Base-by-base conservation (phyloP, 2,329 filamentous ascomycete species). In the Neonectria hederae region DNA sequence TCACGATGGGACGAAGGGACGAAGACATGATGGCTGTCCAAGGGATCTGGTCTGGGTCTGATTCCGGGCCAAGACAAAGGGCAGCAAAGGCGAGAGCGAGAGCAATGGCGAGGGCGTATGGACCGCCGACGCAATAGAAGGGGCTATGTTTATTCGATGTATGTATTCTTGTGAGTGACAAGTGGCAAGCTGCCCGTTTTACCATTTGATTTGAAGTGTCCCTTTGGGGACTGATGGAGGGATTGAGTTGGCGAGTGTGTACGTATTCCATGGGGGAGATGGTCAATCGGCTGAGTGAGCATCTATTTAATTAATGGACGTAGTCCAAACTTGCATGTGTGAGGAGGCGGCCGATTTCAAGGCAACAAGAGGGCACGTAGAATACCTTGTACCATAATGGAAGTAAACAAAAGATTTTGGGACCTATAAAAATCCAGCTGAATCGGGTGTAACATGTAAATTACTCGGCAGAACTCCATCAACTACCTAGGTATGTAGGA, bases 1-100 rank as follows among this genome's bases (percentile, higher is more conserved):
- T 67, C 67, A 76, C 70, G 74, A 75, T 65, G 67, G 74, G 67
- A 78, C 59, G 75, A 76, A 59, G 69, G 73, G 70, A 78, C 69
- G 75, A 77, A 67, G 71, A 71, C 63, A 77, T 69, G 75, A 78
- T 62, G 67, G 66, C 69, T 66, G 56, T 68, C 53, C 55, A 58
- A 45, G 66, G 51, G 43, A 61, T 51, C 48, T 59, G 51, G 49
- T 55, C 32, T 59, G 55, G 61, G 21, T 63, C 28, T 59, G 35
- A 55, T 59, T 59, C 61, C 28, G 45, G 24, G 28, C 60, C 24
- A 60, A 52, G 26, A 54, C 28, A 60, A 52, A 35, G 58, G 30
- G 32, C 10, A 35, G 43, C 24, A 11, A 49, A 28, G 35, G 46
- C 45, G 40, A 35, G 26, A 30, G 46, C 45, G 40, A 35, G 38